phyloP scores from a whole-genome alignment of 352 stramenopile species.

The Pythium oligandrum region DNA sequence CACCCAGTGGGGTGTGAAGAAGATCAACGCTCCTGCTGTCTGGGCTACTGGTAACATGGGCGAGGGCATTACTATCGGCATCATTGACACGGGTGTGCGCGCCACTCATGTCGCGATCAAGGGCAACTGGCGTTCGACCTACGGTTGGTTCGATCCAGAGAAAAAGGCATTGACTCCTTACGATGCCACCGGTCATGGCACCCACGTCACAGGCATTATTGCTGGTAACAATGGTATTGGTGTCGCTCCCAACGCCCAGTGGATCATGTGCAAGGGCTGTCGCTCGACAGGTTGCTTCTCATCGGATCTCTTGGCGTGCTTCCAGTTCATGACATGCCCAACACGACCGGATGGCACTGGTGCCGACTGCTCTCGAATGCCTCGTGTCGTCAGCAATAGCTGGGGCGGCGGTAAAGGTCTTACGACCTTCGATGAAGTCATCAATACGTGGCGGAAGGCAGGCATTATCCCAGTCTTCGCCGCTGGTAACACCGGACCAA shows the following conservation, averaged over 20 bases:
- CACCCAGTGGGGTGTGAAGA: constrained; percentile 25
- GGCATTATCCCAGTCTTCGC: constrained; percentile 31
- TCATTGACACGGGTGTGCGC: constrained; percentile 28
- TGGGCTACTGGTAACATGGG: constrained; percentile 25
- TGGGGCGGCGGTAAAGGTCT: constrained; percentile 19
- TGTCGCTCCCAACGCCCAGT: constrained; percentile 30
- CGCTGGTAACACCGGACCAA: constrained; percentile 22
- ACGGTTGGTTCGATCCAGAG: constrained; percentile 28
- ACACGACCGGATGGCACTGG: constrained; percentile 13
- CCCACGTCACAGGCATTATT: constrained; percentile 34
- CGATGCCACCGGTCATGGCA: constrained; percentile 24
- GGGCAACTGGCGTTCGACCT: constrained; percentile 20
- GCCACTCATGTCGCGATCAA: constrained; percentile 22
- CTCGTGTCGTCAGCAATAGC: constrained; percentile 26
- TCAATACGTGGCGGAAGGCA: constrained; percentile 19
- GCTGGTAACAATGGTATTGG: constrained; percentile 25
- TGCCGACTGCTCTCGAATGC: constrained; percentile 27
- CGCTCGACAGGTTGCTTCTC: constrained; percentile 7
- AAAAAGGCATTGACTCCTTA: constrained; percentile 8
- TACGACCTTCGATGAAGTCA: constrained; percentile 8
- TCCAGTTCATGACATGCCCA: constrained; percentile 34
- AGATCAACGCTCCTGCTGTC: constrained; percentile 20
- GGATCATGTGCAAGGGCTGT: constrained; percentile 29
- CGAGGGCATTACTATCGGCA: constrained; percentile 20
- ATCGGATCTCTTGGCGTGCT: constrained; percentile 20